These are phyloP conservation scores for Trichosporon ovoides DNA, from an alignment of 1,284 basidiomycete species.

Conservation along the genomic window DNA sequence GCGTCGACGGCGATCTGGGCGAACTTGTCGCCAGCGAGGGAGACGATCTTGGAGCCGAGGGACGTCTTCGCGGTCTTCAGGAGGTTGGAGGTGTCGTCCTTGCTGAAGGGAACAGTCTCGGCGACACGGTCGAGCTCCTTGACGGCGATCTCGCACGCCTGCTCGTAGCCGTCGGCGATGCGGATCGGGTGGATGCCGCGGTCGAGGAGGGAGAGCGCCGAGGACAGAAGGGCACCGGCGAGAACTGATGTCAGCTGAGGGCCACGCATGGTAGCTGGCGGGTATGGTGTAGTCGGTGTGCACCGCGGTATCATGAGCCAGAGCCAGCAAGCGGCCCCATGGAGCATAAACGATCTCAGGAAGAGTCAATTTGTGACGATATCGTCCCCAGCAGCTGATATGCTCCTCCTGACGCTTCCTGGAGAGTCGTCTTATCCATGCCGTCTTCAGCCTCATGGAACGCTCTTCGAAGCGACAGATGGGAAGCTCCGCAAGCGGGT, in stretches of 20 bases:
- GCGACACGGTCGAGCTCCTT: conserved; percentile 85
- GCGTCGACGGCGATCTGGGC: conserved; percentile 97
- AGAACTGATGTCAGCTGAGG: conserved; percentile 59
- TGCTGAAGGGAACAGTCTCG: conserved; percentile 75
- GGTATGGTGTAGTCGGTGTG: too few species aligned
- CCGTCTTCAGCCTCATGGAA: too few species aligned
- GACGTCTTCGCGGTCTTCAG: conserved; percentile 94
- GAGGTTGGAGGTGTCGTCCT: conserved; percentile 74
- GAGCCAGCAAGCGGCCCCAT: too few species aligned
- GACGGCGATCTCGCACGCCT: conserved; percentile 83
- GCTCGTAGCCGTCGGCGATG: conserved; percentile 97
- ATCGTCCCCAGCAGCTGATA: too few species aligned
- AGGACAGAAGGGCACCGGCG: conserved; percentile 78
- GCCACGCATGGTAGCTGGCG: neutral
- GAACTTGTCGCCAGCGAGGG: conserved; percentile 91
- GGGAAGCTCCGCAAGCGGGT: too few species aligned
- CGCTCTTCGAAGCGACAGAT: too few species aligned
- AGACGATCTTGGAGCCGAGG: conserved; percentile 97
- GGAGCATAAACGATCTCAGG: too few species aligned
- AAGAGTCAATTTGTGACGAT: too few species aligned
- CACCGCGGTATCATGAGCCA: too few species aligned
- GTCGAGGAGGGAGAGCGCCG: conserved; percentile 71
- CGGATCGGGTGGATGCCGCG: conserved; percentile 96
- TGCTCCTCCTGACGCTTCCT: too few species aligned
- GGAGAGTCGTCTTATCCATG: too few species aligned